Evolutionary conservation across 2,329 filamentous ascomycete genomes (phyloP), one percentile per base, ranked within the genome.

Genomic region (Stachybotrys echinatus): DNA sequence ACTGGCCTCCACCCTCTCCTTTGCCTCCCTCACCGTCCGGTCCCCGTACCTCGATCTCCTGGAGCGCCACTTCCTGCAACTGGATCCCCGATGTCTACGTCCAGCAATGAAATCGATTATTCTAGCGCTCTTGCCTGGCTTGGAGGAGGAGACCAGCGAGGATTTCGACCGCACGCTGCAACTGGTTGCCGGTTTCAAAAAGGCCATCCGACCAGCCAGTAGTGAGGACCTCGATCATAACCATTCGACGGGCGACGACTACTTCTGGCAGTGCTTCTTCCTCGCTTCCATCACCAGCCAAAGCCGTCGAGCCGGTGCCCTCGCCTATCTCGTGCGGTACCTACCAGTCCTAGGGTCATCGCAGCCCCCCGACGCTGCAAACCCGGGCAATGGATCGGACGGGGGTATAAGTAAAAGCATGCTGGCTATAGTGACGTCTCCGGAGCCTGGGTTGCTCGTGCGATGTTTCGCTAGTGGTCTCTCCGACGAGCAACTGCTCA

Each of bases 211-310:
- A 50, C 72, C 83, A 23, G 58, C 69, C 8, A 69, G 70, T 22
- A 76, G 77, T 52, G 71, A 79, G 55, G 72, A 69, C 48, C 75
- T 75, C 55, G 81, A 70, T 27, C 68, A 65, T 49, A 76, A 69
- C 37, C 81, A 80, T 66, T 80, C 74, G 43, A 77, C 77, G 8
- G 84, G 84, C 10, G 89, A 92, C 56, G 88, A 89, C 55, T 96
- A 94, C 67, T 99, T 97, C 66, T 99, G 94, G 94, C 94, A 99
- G 71, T 96, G 91, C 65, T 87, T 99, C 63, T 97, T 99, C 61
- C 74, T 99, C 18, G 90, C 92, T 10, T 87, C 89, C 18, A 94
- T 99, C 52, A 96, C 94, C 1, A 92, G 92, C 61, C 81, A 89
- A 40, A 91, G 85, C 53, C 81, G 92, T 53, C 84, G 94, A 49